phyloP scores from a whole-genome alignment of 345 rosid genomes.

The Erucastrum elatum region DNA sequence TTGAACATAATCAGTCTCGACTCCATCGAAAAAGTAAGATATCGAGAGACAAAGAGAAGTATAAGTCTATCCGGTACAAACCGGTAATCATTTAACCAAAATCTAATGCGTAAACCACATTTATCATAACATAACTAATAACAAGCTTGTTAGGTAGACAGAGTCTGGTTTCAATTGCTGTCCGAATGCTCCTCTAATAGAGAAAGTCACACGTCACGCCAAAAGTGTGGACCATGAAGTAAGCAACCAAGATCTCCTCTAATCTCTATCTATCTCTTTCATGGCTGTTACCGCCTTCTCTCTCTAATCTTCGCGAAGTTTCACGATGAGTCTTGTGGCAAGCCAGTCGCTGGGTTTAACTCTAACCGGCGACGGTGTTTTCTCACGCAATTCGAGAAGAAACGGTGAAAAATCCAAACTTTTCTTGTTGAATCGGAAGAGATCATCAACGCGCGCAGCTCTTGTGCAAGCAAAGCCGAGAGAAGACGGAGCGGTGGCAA shows the following conservation, averaged over 20 bases:
- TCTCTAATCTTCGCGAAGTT: neutral
- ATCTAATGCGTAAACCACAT: too few relatives aligned
- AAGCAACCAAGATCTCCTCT: neutral
- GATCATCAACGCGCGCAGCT: conserved; percentile 42
- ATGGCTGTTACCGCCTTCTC: neutral
- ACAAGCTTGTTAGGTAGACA: neutral
- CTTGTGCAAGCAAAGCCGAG: conserved; percentile 44
- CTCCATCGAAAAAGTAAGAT: neutral
- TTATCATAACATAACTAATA: neutral
- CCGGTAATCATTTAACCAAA: neutral
- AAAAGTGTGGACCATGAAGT: conserved; percentile 32
- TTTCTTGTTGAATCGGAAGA: conserved; percentile 16
- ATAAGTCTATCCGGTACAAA: neutral
- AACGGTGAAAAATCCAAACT: conserved; percentile 2
- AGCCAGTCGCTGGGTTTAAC: conserved; percentile 27
- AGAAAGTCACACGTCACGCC: conserved; percentile 33
- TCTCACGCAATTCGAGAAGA: conserved; percentile 13
- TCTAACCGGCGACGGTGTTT: conserved; percentile 3
- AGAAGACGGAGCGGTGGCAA: conserved; percentile 32
- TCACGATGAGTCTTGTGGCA: conserved; percentile 35
- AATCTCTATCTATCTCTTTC: neutral
- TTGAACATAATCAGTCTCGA: neutral
- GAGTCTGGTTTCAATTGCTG: neutral
- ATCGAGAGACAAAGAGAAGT: too few relatives aligned
- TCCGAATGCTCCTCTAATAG: neutral